Base-by-base conservation (phyloP, 106 monocot species). In the Iris macrosiphon region DNA sequence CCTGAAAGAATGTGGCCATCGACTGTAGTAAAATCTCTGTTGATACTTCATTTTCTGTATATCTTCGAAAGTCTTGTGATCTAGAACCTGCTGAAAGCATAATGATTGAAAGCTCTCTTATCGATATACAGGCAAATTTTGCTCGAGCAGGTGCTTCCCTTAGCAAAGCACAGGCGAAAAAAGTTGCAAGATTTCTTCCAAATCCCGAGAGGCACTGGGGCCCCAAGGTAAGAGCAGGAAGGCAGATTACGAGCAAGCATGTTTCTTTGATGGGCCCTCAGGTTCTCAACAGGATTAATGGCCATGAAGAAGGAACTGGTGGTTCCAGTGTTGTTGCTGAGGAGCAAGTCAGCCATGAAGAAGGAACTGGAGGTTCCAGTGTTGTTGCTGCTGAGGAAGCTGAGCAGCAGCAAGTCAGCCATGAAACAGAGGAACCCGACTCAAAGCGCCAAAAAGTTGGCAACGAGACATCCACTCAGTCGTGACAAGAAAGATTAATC, bases 171-270 rank as follows among this genome's bases (percentile, higher is more conserved):
- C 83, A 77, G 61, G 92, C 65, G 11, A 93, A 83, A 72, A 93
- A 87, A 74, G 59, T 77, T 31, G 75, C 76, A 4, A 55, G 92
- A 14, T 93, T 80, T 49, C 80, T 80, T 46, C 87, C 87, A 7
- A 93, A 93, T 60, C 92, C 87, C 4, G 87, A 92, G 48, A 62
- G 75, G 45, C 76, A 87, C 30, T 93, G 92, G 92, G 92, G 87
- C 15, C 92, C 92, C 0, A 93, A 93, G 47, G 74, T 87, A 23
- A 79, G 74, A 57, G 92, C 92, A 1, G 92, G 92, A 6, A 70
- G 92, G 39, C 66, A 79, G 55, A 83, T 93, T 60, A 83, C 87
- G 26, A 83, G 83, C 68, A 93, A 93, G 69, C 87, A 93, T 59
- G 57, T 39, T 28, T 83, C 92, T 45, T 70, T 87, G 19, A 37